Evolutionary conservation across 805 yeast species (phyloP), one percentile per base, ranked within the genome.

Genomic region (Metschnikowia vanudenii): DNA sequence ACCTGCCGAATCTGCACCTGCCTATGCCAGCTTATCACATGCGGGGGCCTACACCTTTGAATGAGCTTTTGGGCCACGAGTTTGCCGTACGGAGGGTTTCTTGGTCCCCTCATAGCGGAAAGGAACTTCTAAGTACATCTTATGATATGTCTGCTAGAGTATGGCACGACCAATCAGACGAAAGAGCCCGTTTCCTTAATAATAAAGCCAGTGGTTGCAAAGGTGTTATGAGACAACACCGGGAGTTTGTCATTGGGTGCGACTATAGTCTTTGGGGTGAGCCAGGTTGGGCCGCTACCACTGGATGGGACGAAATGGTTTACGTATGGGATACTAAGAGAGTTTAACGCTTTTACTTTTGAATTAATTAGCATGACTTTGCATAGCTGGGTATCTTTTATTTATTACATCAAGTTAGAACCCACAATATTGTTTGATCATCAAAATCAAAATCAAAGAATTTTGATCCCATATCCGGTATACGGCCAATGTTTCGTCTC

Each of bases 191-290:
- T 40, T 77, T 73, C 43, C 63, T 71, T 41, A 66, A 62, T 44
- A 52, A 58, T 8, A 52, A 49, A 4, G 67, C 76, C 33, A 78
- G 77, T 41, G 85, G 86, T 0, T 71, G 83, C 31, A 66, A 74
- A 31, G 79, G 79, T 7, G 75, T 76, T 14, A 88, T 89, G 72
- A 73, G 76, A 18, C 68, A 66, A 43, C 98, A 94, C 68, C 76
- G 81, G 24, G 99, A 92, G 71, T 92, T 92, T 68, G 97, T 86
- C 1, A 80, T 87, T 56, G 97, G 95, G 14, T 85, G 91, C 53
- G 98, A 94, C 69, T 94, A 96, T 87, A 85, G 96, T 54, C 66
- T 94, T 42, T 92, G 97, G 97, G 99, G 98, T 2, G 84, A 82
- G 55, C 95, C 94, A 1, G 97, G 97, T 1, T 91, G 94, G 90